Conservation (phyloP, 306 rosid species). For the Elaeagnus macrophylla region DNA sequence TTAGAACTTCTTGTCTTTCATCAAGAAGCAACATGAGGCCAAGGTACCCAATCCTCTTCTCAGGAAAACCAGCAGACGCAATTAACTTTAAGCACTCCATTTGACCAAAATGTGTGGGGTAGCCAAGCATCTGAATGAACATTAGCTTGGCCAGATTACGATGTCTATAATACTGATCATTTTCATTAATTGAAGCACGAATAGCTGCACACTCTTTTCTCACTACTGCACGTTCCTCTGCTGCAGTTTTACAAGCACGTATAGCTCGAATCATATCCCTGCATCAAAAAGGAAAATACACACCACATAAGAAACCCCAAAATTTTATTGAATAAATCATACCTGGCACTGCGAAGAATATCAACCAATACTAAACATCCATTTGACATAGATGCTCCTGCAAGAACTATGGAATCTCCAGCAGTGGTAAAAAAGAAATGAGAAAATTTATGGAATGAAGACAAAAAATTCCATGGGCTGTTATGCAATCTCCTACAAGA, state of each 20-base stretch:
- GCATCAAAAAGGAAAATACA: constrained; percentile 24
- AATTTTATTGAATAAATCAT: neutral
- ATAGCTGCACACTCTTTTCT: constrained; percentile 99
- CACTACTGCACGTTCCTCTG: constrained; percentile 93
- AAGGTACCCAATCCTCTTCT: constrained; percentile 98
- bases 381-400: constrained; percentile 13
- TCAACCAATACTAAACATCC: neutral
- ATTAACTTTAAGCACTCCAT: constrained; percentile 97
- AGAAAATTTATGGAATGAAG: neutral
- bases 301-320: neutral
- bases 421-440: constrained; percentile 9
- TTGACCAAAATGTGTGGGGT: constrained; percentile 99
- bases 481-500: neutral
- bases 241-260: constrained; percentile 97
- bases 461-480: constrained; percentile 1
- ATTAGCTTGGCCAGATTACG: constrained; percentile 96
- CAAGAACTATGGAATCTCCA: neutral
- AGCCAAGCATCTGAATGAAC: constrained; percentile 99
- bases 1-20: constrained; percentile 98
- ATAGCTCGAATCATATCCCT: constrained; percentile 99
- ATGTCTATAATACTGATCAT: constrained; percentile 76
- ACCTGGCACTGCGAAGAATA: neutral
- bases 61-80: constrained; percentile 96
- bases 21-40: constrained; percentile 99
- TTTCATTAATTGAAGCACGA: constrained; percentile 84